phyloP scores from a whole-genome alignment of 1,284 basidiomycete genomes.

The Fomitopsis schrenkii region DNA sequence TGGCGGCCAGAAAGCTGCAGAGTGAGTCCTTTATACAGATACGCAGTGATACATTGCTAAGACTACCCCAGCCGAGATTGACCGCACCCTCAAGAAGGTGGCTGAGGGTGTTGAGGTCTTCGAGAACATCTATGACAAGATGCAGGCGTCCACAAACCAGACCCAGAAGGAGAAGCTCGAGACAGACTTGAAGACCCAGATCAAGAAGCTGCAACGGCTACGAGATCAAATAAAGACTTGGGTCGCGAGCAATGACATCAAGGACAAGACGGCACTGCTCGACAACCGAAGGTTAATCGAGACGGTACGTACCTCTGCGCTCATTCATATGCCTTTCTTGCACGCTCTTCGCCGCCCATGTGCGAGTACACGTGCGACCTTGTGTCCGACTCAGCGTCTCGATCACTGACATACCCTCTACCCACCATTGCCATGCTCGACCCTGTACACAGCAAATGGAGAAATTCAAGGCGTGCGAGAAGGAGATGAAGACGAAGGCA shows the following conservation, averaged over 20 bases:
- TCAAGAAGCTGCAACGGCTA: constrained; percentile 97
- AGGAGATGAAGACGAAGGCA: constrained; percentile 99
- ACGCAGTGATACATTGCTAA: neutral
- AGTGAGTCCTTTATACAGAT: constrained; percentile 38
- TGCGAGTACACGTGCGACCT: constrained; percentile 12
- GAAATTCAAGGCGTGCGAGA: constrained; percentile 99
- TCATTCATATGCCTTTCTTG: constrained; percentile 4
- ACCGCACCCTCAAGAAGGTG: constrained; percentile 94
- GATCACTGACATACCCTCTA: neutral
- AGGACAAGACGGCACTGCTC: constrained; percentile 93
- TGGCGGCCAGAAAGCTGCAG: constrained; percentile 83
- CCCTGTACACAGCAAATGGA: constrained; percentile 89
- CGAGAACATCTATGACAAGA: constrained; percentile 95
- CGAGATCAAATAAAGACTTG: constrained; percentile 99
- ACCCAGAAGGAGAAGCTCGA: constrained; percentile 98
- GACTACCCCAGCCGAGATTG: constrained; percentile 77
- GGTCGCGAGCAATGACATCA: constrained; percentile 98
- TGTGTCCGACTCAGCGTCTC: neutral
- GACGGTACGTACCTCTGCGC: constrained; percentile 65
- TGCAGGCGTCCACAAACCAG: constrained; percentile 89
- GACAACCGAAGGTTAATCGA: constrained; percentile 97
- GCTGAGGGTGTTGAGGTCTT: constrained; percentile 92
- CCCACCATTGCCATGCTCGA: constrained; percentile 2
- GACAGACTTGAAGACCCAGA: constrained; percentile 93
- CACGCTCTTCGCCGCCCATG: constrained; percentile 2